These are phyloP conservation scores for Melocanna baccifera DNA, from an alignment of 176 grass and related monocot species.

Conservation along the genomic window DNA sequence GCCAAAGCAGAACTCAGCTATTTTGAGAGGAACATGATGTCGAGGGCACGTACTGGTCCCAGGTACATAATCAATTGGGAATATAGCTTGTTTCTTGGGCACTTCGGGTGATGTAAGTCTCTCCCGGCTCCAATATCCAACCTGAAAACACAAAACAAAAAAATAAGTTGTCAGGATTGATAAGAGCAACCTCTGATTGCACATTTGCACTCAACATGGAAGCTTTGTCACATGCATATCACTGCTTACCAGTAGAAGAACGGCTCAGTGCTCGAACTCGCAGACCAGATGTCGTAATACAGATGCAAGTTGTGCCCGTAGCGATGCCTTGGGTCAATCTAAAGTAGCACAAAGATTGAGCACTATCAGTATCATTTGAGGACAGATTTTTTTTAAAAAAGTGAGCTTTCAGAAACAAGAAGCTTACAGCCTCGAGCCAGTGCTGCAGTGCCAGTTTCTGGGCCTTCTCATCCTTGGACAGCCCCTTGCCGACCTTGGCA, in stretches of 20 bases:
- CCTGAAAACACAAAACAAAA: constrained; percentile 18
- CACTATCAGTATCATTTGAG: constrained; percentile 2
- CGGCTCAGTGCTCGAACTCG: constrained; percentile 73
- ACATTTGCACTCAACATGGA: neutral
- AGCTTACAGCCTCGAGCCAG: constrained; percentile 89
- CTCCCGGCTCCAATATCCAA: constrained; percentile 77
- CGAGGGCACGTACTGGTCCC: constrained; percentile 56
- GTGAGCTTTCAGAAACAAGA: neutral
- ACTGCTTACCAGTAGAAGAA: constrained; percentile 90
- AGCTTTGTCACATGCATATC: neutral
- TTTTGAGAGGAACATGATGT: neutral
- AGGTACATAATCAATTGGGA: constrained; percentile 85
- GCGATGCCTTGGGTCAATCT: constrained; percentile 97
- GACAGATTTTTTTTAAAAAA: neutral
- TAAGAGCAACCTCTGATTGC: neutral
- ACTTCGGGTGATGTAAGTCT: constrained; percentile 58
- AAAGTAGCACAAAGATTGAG: neutral
- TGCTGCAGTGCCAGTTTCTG: constrained; percentile 89
- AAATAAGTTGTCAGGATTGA: neutral
- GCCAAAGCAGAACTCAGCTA: neutral
- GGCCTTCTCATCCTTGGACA: constrained; percentile 89
- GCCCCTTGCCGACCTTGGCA: constrained; percentile 93
- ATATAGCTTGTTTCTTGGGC: constrained; percentile 66
- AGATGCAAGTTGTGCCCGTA: constrained; percentile 95
- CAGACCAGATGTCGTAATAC: constrained; percentile 90